A percentile compares a stretch with the other conserved stretches of the same genome.
Evolutionary conservation across 495 filamentous ascomycete species (phyloP).

Genomic region (Penicillium mononematosum): DNA sequence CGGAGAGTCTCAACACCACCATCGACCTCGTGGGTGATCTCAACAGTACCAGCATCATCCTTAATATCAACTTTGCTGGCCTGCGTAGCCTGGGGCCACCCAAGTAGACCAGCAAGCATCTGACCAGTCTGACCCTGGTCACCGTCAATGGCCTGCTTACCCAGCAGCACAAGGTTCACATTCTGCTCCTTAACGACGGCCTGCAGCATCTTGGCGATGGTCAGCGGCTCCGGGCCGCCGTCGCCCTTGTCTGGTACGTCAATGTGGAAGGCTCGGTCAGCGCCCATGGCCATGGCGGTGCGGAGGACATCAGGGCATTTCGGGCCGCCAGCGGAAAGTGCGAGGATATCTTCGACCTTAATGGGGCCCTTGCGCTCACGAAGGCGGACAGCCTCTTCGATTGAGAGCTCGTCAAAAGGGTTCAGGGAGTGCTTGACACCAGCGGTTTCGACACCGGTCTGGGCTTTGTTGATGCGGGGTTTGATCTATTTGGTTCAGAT

Average conservation of each 20-base stretch:
- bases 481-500: slow-evolving; percentile 64
- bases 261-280: slow-evolving; percentile 85
- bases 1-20: slow-evolving; percentile 88
- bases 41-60: slow-evolving; percentile 54
- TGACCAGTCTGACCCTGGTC: slow-evolving; percentile 95
- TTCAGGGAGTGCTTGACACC: slow-evolving; percentile 98
- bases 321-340: slow-evolving; percentile 79
- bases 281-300: slow-evolving; percentile 98
- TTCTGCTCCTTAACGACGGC: slow-evolving; percentile 76
- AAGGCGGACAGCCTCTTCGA: slow-evolving; percentile 92
- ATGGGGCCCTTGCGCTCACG: slow-evolving; percentile 69
- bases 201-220: slow-evolving; percentile 83
- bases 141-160: slow-evolving; percentile 97
- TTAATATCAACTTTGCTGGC: slow-evolving; percentile 77
- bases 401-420: slow-evolving; percentile 96
- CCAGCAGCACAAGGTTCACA: slow-evolving; percentile 86
- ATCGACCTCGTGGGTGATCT: slow-evolving; percentile 88
- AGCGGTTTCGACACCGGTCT: slow-evolving; percentile 86
- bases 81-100: slow-evolving; percentile 93
- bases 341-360: slow-evolving; percentile 82
- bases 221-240: slow-evolving; percentile 77
- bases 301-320: slow-evolving; percentile 86
- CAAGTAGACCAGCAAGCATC: slow-evolving; percentile 92
- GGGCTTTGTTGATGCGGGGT: slow-evolving; percentile 93
- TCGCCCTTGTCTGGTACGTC: slow-evolving; percentile 56